Evolutionary conservation across 2,329 filamentous ascomycete genomes (phyloP).

Genomic region (Phaeosphaeria sp.): DNA sequence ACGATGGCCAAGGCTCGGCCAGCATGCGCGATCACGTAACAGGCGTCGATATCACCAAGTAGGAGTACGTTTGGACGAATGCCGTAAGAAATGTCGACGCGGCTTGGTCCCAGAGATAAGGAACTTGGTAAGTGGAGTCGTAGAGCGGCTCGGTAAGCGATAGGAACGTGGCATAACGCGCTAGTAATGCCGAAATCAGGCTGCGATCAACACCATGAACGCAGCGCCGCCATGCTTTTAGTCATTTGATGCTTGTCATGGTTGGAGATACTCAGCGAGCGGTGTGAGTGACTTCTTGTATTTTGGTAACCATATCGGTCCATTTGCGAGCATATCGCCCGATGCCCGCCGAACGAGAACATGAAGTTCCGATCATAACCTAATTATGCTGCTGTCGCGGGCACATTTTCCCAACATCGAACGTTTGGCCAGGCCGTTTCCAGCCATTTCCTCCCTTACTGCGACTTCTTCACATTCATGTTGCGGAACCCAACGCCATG

Average conservation of each 20-base stretch:
- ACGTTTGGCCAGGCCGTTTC: constrained; percentile 26
- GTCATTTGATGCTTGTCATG: background rate
- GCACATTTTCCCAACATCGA: background rate
- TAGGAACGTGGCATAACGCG: background rate
- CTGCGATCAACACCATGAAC: background rate
- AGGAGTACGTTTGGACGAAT: background rate
- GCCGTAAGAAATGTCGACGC: background rate
- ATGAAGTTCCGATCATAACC: background rate
- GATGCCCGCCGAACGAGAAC: background rate
- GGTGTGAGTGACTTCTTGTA: background rate
- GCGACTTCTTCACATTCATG: constrained; percentile 37
- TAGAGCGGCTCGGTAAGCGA: constrained; percentile 7
- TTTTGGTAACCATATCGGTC: background rate
- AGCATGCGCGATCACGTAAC: constrained; percentile 13
- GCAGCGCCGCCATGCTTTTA: background rate
- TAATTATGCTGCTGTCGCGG: background rate
- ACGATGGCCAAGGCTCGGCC: background rate
- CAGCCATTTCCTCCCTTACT: constrained; percentile 38
- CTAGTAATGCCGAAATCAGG: background rate
- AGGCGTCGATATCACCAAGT: constrained; percentile 5
- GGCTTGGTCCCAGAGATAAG: constrained; percentile 7
- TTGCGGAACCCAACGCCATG: constrained; percentile 53
- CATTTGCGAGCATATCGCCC: background rate
- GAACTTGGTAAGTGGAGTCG: constrained; percentile 13
- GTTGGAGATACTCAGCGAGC: background rate